Percentiles rank a stretch among this genome's conserved stretches.
Conservation (phyloP, 768 basidiomycete species). For the Lentinula raphanica region DNA sequence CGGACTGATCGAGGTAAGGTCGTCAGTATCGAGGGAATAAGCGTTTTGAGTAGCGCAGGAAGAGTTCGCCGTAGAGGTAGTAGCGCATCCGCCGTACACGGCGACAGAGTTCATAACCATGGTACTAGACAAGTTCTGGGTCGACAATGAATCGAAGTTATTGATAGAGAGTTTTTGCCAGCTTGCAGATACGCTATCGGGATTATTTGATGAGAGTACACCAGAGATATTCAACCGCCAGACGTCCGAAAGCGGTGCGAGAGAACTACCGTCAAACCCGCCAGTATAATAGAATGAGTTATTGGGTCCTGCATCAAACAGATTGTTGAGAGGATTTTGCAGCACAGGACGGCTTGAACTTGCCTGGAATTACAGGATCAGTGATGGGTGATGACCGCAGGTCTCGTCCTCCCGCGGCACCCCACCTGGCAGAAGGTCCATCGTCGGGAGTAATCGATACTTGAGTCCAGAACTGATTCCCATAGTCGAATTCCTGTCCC, state of each 20-base stretch:
- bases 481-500: slow-evolving; percentile 71
- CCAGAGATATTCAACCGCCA: slow-evolving; percentile 71
- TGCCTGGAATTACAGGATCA: slow-evolving; percentile 35
- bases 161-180: slow-evolving; percentile 51
- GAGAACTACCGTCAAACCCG: slow-evolving; percentile 47
- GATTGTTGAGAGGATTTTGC: neutral
- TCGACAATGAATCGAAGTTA: slow-evolving; percentile 34
- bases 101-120: slow-evolving; percentile 51
- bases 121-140: slow-evolving; percentile 45
- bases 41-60: slow-evolving; percentile 58
- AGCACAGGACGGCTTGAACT: neutral
- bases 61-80: slow-evolving; percentile 28
- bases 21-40: slow-evolving; percentile 47
- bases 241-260: slow-evolving; percentile 54
- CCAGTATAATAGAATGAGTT: slow-evolving; percentile 73
- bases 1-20: slow-evolving; percentile 31
- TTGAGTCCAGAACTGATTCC: slow-evolving; percentile 69
- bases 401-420: slow-evolving; percentile 73
- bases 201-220: slow-evolving; percentile 64
- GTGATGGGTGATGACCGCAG: slow-evolving; percentile 36
- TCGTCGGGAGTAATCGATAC: slow-evolving; percentile 42
- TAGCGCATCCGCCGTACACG: slow-evolving; percentile 58
- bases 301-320: slow-evolving; percentile 37
- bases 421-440: slow-evolving; percentile 61
- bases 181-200: slow-evolving; percentile 41